Conservation (phyloP, 2,329 filamentous ascomycete genomes). For the Apiospora aurea region DNA sequence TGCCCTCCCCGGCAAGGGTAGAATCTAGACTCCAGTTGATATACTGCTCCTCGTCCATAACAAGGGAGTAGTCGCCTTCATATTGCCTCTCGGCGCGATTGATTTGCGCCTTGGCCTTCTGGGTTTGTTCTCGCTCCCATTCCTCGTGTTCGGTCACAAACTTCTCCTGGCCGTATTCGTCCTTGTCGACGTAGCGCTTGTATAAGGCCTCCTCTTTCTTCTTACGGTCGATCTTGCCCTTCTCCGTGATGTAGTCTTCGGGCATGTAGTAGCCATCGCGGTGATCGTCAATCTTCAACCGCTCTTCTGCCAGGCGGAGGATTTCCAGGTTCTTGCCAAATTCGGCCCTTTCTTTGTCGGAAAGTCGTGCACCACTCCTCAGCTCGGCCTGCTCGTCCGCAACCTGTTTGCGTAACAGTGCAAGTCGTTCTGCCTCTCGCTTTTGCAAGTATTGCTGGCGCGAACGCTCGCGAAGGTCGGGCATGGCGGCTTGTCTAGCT, state of each 20-base stretch:
- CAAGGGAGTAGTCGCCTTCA: slow-evolving; percentile 87
- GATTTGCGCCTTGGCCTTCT: slow-evolving; percentile 88
- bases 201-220: slow-evolving; percentile 91
- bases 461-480: slow-evolving; percentile 81
- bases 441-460: slow-evolving; percentile 95
- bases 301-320: slow-evolving; percentile 81
- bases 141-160: slow-evolving; percentile 95
- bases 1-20: slow-evolving; percentile 74
- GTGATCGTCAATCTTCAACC: slow-evolving; percentile 88
- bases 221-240: slow-evolving; percentile 85
- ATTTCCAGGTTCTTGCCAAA: slow-evolving; percentile 90
- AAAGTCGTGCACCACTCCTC: slow-evolving; percentile 76
- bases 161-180: slow-evolving; percentile 86
- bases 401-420: slow-evolving; percentile 88
- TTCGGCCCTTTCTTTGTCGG: slow-evolving; percentile 81
- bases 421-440: slow-evolving; percentile 84
- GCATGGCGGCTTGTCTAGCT: slow-evolving; percentile 74
- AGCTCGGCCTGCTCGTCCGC: slow-evolving; percentile 86
- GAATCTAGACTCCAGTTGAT: slow-evolving; percentile 85
- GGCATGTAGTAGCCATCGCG: slow-evolving; percentile 92
- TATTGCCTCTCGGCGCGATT: slow-evolving; percentile 76
- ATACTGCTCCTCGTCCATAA: slow-evolving; percentile 88
- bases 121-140: slow-evolving; percentile 90
- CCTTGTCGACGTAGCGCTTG: slow-evolving; percentile 86
- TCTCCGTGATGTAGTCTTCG: slow-evolving; percentile 93